Conservation (phyloP, 2,329 filamentous ascomycete species). For the Neoarthrinium moseri region DNA sequence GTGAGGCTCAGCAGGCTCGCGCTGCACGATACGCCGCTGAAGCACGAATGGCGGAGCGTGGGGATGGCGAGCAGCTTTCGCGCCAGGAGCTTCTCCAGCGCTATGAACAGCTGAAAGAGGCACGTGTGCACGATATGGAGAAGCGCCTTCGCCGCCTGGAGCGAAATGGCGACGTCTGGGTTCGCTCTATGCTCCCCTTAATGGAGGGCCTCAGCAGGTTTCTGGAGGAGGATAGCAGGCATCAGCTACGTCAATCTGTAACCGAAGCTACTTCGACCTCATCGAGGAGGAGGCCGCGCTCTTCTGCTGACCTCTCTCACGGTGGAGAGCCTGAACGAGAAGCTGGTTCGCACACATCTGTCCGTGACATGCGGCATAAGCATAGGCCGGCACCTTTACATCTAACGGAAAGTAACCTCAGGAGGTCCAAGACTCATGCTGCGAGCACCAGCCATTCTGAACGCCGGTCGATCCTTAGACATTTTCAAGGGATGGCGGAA, state of each 20-base stretch:
- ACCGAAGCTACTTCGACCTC: not conserved
- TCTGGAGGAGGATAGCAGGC: slow-evolving; percentile 26
- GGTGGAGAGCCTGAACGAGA: no score
- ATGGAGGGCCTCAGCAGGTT: slow-evolving; percentile 40
- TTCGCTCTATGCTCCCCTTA: slow-evolving; percentile 42
- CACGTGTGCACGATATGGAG: slow-evolving; percentile 46
- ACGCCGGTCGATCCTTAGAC: no score
- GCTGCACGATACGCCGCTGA: slow-evolving; percentile 23
- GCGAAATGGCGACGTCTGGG: slow-evolving; percentile 44
- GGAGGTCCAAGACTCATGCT: no score
- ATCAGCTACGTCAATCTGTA: slow-evolving; percentile 1
- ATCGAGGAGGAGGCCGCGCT: no score
- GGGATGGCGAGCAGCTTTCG: slow-evolving; percentile 23
- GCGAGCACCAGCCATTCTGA: no score
- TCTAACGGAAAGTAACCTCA: no score
- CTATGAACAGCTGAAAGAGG: slow-evolving; percentile 40
- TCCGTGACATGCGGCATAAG: no score
- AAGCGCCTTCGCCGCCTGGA: slow-evolving; percentile 44
- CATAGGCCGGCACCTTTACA: no score
- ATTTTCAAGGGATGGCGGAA: no score
- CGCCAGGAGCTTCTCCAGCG: slow-evolving; percentile 31
- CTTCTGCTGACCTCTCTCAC: no score
- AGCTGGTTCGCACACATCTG: no score
- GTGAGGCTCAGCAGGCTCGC: slow-evolving; percentile 14
- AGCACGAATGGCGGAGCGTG: slow-evolving; percentile 14